A percentile compares a stretch with the other conserved stretches of the same genome.
Conservation (phyloP, 2,329 filamentous ascomycete genomes). For the Amauroascus verrucosus region DNA sequence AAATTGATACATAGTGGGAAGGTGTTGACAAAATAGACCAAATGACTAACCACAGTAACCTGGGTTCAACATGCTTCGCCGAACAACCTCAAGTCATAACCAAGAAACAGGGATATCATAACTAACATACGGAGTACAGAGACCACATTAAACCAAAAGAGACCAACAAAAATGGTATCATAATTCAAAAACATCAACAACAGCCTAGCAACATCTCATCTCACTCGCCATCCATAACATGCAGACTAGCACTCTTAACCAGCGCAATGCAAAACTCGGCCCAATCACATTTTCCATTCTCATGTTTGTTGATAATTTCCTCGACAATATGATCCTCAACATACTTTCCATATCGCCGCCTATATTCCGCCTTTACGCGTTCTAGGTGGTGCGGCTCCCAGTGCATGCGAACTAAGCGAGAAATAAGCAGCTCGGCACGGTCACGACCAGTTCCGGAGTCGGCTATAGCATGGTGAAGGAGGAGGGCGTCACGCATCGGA, state of each 20-base stretch:
- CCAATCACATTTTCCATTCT: constrained; percentile 46
- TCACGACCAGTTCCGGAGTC: constrained; percentile 60
- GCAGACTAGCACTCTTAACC: constrained; percentile 27
- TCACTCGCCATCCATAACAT: constrained; percentile 5
- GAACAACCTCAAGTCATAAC: not conserved
- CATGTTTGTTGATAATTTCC: constrained; percentile 51
- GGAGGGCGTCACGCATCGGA: constrained; percentile 80
- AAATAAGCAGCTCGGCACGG: constrained; percentile 78
- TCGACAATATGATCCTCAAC: constrained; percentile 70
- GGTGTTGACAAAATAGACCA: too few species aligned
- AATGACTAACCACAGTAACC: too few species aligned
- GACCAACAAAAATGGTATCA: not conserved
- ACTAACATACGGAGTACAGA: not conserved
- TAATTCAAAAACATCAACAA: not conserved
- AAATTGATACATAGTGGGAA: too few species aligned
- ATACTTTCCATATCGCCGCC: constrained; percentile 61
- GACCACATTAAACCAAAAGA: not conserved
- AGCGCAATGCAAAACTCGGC: constrained; percentile 64
- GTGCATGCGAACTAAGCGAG: constrained; percentile 75
- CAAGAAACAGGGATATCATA: not conserved
- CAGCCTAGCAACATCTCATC: not conserved
- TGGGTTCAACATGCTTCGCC: too few species aligned
- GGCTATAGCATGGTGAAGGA: constrained; percentile 81
- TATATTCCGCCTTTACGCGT: constrained; percentile 68
- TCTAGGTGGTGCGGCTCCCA: constrained; percentile 82